Evolutionary conservation across 2,329 filamentous ascomycete species (phyloP).

Genomic region (Grosmannia serpens): DNA sequence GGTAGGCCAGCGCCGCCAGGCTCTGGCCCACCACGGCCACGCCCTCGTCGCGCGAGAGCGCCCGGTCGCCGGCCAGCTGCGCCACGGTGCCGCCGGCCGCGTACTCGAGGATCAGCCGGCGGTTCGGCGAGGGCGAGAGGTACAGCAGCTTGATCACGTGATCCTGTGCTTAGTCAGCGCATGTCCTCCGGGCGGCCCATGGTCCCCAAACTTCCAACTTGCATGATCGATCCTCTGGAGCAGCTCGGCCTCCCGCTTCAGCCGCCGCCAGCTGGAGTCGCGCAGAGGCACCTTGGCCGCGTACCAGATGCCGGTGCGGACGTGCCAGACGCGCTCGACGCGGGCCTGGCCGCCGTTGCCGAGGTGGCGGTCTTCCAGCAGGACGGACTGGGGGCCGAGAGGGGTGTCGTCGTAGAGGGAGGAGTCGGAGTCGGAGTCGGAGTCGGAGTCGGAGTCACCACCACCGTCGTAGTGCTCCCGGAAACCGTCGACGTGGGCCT

Average conservation of each 20-base stretch:
- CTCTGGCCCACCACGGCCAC: background rate
- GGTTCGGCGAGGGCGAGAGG: background rate
- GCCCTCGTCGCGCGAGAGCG: constrained; percentile 2
- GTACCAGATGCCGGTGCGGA: background rate
- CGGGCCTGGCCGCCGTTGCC: background rate
- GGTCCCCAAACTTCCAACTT: background rate
- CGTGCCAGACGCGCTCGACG: background rate
- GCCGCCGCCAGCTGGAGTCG: background rate
- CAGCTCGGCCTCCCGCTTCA: background rate
- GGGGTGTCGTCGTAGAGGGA: background rate
- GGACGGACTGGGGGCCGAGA: background rate
- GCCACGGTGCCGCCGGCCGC: background rate
- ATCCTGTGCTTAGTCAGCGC: background rate
- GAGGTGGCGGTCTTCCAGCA: background rate
- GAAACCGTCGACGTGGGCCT: background rate
- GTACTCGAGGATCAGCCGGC: constrained; percentile 1
- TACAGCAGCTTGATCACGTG: background rate
- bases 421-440: background rate
- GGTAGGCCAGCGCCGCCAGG: background rate
- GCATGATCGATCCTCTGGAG: background rate
- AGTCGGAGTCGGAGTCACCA: background rate
- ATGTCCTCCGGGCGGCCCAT: background rate
- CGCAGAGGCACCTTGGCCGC: background rate
- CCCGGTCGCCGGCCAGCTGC: background rate
- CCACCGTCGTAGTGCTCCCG: background rate